Evolutionary conservation across 1,284 basidiomycete genomes (phyloP).

Genomic region (Marasmius fiardii): DNA sequence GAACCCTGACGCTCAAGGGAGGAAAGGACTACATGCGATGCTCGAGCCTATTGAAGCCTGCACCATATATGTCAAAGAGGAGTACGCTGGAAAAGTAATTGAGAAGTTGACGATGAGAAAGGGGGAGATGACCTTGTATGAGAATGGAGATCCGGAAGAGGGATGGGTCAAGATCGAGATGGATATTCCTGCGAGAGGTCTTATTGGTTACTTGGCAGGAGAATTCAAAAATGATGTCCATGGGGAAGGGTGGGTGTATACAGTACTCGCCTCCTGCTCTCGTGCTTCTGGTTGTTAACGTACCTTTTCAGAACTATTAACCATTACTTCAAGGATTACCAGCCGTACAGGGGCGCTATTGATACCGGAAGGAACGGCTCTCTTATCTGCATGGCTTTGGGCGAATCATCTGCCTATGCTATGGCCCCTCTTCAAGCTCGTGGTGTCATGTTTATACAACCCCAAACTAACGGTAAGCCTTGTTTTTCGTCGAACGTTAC

Average conservation of each 20-base stretch:
- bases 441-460: constrained; percentile 40
- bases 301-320: constrained; percentile 33
- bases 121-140: constrained; percentile 42
- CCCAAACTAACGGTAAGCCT: constrained; percentile 33
- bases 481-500: neutral
- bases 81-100: constrained; percentile 40
- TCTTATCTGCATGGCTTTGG: constrained; percentile 40
- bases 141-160: constrained; percentile 25
- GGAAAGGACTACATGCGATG: constrained; percentile 14
- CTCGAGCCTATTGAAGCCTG: constrained; percentile 43
- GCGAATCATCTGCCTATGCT: constrained; percentile 40
- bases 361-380: constrained; percentile 43
- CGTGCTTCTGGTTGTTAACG: neutral
- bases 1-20: constrained; percentile 27
- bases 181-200: constrained; percentile 41
- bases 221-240: constrained; percentile 49
- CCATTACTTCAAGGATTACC: constrained; percentile 45
- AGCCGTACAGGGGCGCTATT: constrained; percentile 36
- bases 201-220: constrained; percentile 47
- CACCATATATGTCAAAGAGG: constrained; percentile 38
- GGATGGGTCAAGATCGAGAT: constrained; percentile 42
- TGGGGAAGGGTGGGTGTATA: constrained; percentile 38
- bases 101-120: constrained; percentile 46
- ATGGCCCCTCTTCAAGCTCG: constrained; percentile 45
- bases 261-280: neutral